Evolutionary conservation across 805 yeast species (phyloP).

Genomic region (Metschnikowia bowlesiae): DNA sequence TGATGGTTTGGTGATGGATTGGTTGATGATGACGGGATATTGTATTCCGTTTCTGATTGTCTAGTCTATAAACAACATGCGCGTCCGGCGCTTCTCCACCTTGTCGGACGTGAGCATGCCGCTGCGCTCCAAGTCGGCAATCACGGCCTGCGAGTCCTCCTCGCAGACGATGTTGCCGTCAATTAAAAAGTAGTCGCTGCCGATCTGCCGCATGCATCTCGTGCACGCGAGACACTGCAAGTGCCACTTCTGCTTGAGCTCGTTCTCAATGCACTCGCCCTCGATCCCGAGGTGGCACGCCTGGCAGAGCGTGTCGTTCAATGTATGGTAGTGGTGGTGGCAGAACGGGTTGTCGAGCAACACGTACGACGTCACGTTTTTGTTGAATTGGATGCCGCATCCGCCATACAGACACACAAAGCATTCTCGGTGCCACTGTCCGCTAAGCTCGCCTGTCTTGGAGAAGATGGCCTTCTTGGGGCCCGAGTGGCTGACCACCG

Average conservation of each 20-base stretch:
- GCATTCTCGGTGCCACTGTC: conserved; percentile 92
- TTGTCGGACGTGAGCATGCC: conserved; percentile 24
- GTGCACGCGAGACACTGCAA: conserved; percentile 65
- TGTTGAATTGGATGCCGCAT: conserved; percentile 57
- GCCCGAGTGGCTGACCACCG: conserved; percentile 43
- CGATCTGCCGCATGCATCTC: conserved; percentile 50
- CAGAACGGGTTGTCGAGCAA: conserved; percentile 79
- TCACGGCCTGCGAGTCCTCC: conserved; percentile 30
- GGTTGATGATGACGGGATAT: no score
- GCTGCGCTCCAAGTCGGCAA: conserved; percentile 17
- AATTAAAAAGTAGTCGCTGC: conserved; percentile 51
- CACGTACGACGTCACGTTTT: conserved; percentile 68
- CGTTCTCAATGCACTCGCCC: conserved; percentile 85
- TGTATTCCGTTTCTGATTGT: conserved; percentile 27
- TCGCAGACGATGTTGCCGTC: conserved; percentile 53
- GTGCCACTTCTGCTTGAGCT: conserved; percentile 69
- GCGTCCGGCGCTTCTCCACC: conserved; percentile 42
- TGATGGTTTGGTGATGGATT: no score
- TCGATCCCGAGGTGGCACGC: conserved; percentile 75
- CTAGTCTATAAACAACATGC: conserved; percentile 33
- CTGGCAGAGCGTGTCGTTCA: conserved; percentile 71
- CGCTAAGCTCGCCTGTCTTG: conserved; percentile 77
- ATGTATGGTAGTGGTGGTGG: conserved; percentile 66
- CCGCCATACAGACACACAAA: conserved; percentile 57
- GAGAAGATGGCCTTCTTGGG: conserved; percentile 66